Conservation (phyloP, 2,329 filamentous ascomycete species). For the Xylogone sp. region DNA sequence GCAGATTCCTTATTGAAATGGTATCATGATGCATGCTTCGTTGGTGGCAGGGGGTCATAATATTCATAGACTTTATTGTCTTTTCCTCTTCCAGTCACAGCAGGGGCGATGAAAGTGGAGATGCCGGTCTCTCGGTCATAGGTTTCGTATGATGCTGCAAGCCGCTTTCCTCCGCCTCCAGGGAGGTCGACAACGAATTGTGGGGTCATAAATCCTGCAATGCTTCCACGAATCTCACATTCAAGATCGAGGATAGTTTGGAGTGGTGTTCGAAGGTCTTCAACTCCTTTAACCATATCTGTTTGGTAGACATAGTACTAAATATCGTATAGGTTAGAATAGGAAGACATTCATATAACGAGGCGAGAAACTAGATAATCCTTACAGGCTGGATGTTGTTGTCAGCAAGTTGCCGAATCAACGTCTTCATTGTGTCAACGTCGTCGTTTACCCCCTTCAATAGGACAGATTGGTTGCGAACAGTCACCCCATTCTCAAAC, state of each 20-base stretch:
- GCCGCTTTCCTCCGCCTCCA: slow-evolving; percentile 59
- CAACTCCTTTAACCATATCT: slow-evolving; percentile 57
- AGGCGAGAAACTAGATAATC: slow-evolving; percentile 1
- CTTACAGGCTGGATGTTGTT: slow-evolving; percentile 54
- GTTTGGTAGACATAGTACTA: slow-evolving; percentile 65
- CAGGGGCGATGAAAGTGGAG: slow-evolving; percentile 53
- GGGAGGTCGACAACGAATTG: slow-evolving; percentile 62
- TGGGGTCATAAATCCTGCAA: slow-evolving; percentile 60
- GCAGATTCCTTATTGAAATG: not conserved
- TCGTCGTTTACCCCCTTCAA: slow-evolving; percentile 57
- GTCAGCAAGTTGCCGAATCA: slow-evolving; percentile 51
- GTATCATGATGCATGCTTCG: not conserved
- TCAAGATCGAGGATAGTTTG: slow-evolving; percentile 56
- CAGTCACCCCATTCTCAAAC: slow-evolving; percentile 46
- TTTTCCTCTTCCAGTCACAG: slow-evolving; percentile 42
- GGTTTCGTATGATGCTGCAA: slow-evolving; percentile 46
- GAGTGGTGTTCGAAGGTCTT: slow-evolving; percentile 60
- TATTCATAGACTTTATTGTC: slow-evolving; percentile 51
- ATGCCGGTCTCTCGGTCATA: slow-evolving; percentile 52
- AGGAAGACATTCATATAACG: not conserved
- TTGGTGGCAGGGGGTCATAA: slow-evolving; percentile 42
- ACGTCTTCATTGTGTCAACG: slow-evolving; percentile 44
- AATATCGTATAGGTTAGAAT: not conserved
- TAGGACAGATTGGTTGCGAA: slow-evolving; percentile 59
- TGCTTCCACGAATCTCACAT: slow-evolving; percentile 51